Evolutionary conservation across 208 protist genomes (phyloP), one percentile per base, ranked within the genome.

Genomic region (Vickermania ingenoplastis): DNA sequence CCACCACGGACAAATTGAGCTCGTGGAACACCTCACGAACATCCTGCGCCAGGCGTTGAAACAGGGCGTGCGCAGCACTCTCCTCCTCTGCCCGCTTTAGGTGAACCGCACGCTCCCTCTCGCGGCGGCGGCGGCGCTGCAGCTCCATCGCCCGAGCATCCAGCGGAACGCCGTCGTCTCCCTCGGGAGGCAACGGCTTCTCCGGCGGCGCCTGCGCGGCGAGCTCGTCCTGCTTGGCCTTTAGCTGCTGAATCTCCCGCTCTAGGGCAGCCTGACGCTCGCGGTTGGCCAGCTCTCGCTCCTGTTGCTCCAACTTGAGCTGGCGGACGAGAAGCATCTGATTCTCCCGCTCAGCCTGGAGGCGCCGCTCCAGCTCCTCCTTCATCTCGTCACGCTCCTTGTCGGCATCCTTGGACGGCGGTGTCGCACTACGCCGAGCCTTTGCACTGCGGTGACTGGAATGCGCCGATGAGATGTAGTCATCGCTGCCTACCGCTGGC

Each of bases 1-100:
- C 84, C 3, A 96, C 87, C 22, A 96, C 83, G 45, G 86, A 84
- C 3, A 96, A 68, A 67, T 93, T 94, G 1, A 96, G 77, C 65
- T 96, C 90, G 57, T 92, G 84, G 62, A 96, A 96, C 3, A 96
- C 85, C 22, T 92, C 84, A 2, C 87, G 73, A 21, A 96, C 85
- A 61, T 96, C 90, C 56, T 94, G 77, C 4, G 90, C 86, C 14
- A 96, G 77, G 14, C 86, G 76, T 41, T 91, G 84, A 61, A 96
- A 94, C 7, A 96, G 70, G 11, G 71, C 60, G 59, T 77, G 79
- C 1, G 86, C 82, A 1, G 81, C 83, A 51, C 86, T 83, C 63
- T 93, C 89, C 61, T 95, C 83, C 31, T 95, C 72, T 3, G 80
- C 58, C 5, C 81, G 80, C 30, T 78, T 73, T 55, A 88, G 69